phyloP scores from a whole-genome alignment of 768 basidiomycete genomes.

The Trametes meyenii region DNA sequence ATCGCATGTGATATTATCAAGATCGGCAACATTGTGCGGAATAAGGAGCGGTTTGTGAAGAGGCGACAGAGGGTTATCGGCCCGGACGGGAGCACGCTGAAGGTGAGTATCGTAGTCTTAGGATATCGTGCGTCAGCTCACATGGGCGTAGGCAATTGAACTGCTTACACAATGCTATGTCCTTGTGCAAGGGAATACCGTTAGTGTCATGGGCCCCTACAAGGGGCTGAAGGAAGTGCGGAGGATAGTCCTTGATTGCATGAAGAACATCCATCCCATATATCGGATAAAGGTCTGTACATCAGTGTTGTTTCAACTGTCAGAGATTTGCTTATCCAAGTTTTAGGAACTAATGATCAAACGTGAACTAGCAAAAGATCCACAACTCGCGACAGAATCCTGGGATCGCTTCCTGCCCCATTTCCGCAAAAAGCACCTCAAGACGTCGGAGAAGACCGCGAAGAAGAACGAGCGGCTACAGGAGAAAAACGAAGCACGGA shows the following conservation, averaged over 20 bases:
- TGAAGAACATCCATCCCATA: slow-evolving; percentile 99
- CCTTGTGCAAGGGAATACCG: slow-evolving; percentile 96
- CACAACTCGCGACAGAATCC: slow-evolving; percentile 88
- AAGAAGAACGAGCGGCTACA: slow-evolving; percentile 80
- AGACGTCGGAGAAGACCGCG: slow-evolving; percentile 90
- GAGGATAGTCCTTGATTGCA: slow-evolving; percentile 95
- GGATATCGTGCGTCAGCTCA: neutral
- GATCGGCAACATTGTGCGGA: slow-evolving; percentile 90
- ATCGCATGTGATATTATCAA: slow-evolving; percentile 97
- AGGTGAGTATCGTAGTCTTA: slow-evolving; percentile 53
- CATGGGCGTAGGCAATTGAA: slow-evolving; percentile 81
- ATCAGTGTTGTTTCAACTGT: neutral
- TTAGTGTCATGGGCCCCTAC: slow-evolving; percentile 96
- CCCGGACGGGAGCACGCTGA: slow-evolving; percentile 95
- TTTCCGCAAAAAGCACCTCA: slow-evolving; percentile 92
- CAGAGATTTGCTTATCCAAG: neutral
- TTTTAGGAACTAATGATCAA: slow-evolving; percentile 92
- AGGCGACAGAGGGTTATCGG: slow-evolving; percentile 95
- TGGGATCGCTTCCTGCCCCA: slow-evolving; percentile 98
- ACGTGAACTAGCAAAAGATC: slow-evolving; percentile 96
- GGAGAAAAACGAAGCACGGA: slow-evolving; percentile 62
- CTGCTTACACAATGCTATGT: slow-evolving; percentile 96
- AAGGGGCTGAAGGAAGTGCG: slow-evolving; percentile 96
- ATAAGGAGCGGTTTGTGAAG: slow-evolving; percentile 97
- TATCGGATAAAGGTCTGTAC: slow-evolving; percentile 89